A percentile compares a stretch with the other conserved stretches of the same genome.
phyloP scores from a whole-genome alignment of 306 rosid species.

The Glycine latifolia region DNA sequence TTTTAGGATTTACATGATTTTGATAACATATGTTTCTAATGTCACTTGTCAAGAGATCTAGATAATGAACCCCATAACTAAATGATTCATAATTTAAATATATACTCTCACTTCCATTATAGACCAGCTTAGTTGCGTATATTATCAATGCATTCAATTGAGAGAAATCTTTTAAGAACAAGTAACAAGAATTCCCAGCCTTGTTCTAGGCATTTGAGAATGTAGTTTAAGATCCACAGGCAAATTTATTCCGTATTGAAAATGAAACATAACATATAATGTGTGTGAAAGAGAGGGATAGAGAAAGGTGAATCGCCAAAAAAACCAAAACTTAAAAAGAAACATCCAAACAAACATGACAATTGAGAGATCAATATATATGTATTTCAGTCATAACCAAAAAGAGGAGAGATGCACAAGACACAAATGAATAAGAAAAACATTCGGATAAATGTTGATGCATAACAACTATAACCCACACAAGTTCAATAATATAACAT shows the following conservation, averaged over 20 bases:
- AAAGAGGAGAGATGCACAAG: not conserved
- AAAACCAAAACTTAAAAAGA: not conserved
- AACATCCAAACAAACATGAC: not conserved
- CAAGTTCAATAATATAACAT: constrained; percentile 23
- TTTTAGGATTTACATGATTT: not conserved
- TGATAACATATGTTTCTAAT: not conserved
- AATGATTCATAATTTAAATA: not conserved
- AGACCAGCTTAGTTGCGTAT: not conserved
- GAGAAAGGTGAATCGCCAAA: not conserved
- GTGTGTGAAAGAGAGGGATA: not conserved
- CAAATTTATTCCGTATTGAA: not conserved
- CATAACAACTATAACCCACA: constrained; percentile 17
- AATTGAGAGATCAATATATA: constrained; percentile 5
- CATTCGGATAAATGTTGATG: not conserved
- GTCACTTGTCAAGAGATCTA: constrained; percentile 19
- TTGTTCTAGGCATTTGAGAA: not conserved
- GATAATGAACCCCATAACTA: not conserved
- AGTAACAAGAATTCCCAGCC: not conserved
- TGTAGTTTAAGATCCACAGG: not conserved
- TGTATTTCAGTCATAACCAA: not conserved
- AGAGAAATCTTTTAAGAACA: not conserved
- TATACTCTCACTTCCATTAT: constrained; percentile 12
- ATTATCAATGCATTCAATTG: constrained; percentile 20
- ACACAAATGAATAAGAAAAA: not conserved
- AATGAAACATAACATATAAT: not conserved